A percentile compares a stretch with the other conserved stretches of the same genome.
phyloP scores from a whole-genome alignment of 257 asterid genomes.

The Cynanchum wilfordii region DNA sequence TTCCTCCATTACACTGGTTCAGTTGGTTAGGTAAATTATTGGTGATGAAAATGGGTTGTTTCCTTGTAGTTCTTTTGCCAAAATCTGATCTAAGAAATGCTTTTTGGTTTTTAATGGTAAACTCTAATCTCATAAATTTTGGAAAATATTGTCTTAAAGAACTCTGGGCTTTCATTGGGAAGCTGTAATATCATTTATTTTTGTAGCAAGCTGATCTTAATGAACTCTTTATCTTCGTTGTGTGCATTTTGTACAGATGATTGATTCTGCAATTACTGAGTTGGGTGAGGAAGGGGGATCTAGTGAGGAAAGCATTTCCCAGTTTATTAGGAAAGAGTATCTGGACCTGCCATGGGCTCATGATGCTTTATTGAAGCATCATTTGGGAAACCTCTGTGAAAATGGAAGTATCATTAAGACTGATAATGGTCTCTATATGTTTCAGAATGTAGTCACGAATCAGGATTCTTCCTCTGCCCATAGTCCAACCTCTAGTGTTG shows the following conservation, averaged over 20 bases:
- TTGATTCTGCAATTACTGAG: conserved; percentile 39
- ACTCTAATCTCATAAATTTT: neutral
- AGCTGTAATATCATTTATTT: conserved; percentile 22
- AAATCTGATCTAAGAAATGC: neutral
- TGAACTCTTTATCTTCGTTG: neutral
- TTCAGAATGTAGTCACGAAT: neutral
- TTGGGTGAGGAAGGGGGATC: conserved; percentile 52
- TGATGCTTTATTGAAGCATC: conserved; percentile 37
- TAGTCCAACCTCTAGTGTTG: neutral
- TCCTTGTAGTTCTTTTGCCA: neutral
- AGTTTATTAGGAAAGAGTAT: conserved; percentile 32
- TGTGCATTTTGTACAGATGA: conserved; percentile 41
- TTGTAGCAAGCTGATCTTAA: too few relatives aligned
- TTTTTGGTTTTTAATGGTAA: neutral
- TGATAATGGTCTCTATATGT: conserved; percentile 8
- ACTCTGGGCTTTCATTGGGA: neutral
- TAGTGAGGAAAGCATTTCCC: conserved; percentile 45
- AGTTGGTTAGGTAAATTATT: neutral
- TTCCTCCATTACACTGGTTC: neutral
- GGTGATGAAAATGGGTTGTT: neutral
- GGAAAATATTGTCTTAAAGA: neutral
- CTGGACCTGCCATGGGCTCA: conserved; percentile 55
- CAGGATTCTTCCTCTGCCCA: too few relatives aligned
- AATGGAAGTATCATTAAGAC: conserved; percentile 31
- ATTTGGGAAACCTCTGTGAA: conserved; percentile 38